Base-by-base conservation (phyloP, 306 rosid genomes). In the Adenanthera pavonina region DNA sequence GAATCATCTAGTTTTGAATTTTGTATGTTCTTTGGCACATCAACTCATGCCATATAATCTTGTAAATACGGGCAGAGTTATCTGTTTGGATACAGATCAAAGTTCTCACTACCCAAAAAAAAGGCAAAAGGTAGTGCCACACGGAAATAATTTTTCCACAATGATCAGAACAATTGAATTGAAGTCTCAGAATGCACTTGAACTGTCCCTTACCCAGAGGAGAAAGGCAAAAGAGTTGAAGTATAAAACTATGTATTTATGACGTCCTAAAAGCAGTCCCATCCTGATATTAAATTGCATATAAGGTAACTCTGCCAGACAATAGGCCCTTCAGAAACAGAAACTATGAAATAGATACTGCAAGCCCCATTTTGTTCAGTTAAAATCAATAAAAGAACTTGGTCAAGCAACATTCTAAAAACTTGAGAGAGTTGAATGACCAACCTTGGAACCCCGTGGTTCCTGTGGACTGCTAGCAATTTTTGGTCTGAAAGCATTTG, bases 401-500 rank as follows among this genome's bases (percentile, higher is more conserved):
- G 47, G 35, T 48, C 76, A 69, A 69, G 75, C 61, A 62, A 73
- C 25, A 48, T 41, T 6, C 19, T 56, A 40, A 61, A 15, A 57
- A 15, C 9, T 80, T 40, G 68, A 70, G 54, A 81, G 69, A 75
- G 66, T 69, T 79, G 78, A 75, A 60, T 54, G 82, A 64, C 85
- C 75, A 78, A 94, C 98, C 87, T 66, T 85, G 76, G 82, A 83
- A 76, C 82, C 83, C 40, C 75, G 82, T 81, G 89, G 76, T 78
- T 74, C 89, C 67, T 67, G 90, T 10, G 97, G 94, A 77, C 97
- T 90, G 87, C 89, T 88, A 30, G 88, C 90, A 69, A 90, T 87
- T 90, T 94, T 94, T 70, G 95, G 98, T 80, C 83, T 87, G 84
- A 94, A 90, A 51, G 98, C 98, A 86, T 88, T 85, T 84, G 95